Evolutionary conservation across 2,329 filamentous ascomycete species (phyloP).

Genomic region (Pseudocercospora ulei): DNA sequence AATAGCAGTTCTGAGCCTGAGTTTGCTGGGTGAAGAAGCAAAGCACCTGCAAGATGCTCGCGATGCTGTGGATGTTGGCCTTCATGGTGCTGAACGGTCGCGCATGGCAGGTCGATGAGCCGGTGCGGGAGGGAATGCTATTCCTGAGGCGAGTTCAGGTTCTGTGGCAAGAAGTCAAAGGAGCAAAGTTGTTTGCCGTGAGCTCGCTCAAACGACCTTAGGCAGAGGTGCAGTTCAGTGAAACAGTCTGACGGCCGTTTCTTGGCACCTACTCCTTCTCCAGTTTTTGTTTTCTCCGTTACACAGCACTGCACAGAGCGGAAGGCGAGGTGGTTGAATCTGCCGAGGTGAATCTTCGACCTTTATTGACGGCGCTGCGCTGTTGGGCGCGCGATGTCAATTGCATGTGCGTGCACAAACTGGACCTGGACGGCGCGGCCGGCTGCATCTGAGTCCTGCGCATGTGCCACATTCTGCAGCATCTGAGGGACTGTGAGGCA

Average conservation of each 20-base stretch:
- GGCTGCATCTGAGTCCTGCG: conserved; percentile 1
- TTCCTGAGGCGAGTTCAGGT: conserved; percentile 2
- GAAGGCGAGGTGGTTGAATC: no score
- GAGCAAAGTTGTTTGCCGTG: conserved; percentile 2
- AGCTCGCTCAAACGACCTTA: conserved; percentile 8
- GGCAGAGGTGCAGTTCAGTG: conserved; percentile 6
- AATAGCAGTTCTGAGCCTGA: conserved; percentile 32
- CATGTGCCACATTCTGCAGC: not conserved
- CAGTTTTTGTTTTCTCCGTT: conserved; percentile 9
- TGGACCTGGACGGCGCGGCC: not conserved
- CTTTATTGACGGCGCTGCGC: not conserved
- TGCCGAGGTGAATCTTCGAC: no score
- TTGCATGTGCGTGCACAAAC: not conserved
- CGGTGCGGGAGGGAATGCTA: not conserved
- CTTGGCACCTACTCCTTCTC: conserved; percentile 6
- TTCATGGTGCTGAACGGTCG: conserved; percentile 5
- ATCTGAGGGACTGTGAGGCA: no score
- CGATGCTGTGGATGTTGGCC: conserved; percentile 4
- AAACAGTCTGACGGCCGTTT: conserved; percentile 4
- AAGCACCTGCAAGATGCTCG: conserved; percentile 11
- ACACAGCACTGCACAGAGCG: conserved; percentile 1
- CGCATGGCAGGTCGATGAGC: conserved; percentile 8
- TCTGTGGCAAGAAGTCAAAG: not conserved
- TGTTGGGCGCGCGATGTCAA: not conserved
- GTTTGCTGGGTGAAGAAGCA: conserved; percentile 11